These are phyloP conservation scores for Diaporthe ampelina DNA, from an alignment of 2,329 filamentous ascomycete species.

Conservation along the genomic window DNA sequence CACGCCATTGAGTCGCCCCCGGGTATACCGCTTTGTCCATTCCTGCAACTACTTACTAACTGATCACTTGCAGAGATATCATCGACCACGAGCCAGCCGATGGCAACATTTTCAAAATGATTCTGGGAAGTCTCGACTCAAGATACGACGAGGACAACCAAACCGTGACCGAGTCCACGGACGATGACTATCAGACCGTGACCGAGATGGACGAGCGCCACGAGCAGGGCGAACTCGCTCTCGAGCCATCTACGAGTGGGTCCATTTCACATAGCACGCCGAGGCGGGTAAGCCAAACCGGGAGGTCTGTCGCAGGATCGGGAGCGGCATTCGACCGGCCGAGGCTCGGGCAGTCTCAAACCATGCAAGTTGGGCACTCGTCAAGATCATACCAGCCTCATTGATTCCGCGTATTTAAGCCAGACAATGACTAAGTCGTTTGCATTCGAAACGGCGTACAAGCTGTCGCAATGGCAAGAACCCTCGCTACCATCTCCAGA, in stretches of 20 bases:
- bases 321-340: not conserved
- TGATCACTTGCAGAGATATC: not conserved
- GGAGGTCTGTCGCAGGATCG: not conserved
- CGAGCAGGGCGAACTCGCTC: not conserved
- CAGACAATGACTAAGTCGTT: too few species aligned
- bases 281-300: not conserved
- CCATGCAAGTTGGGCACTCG: not conserved
- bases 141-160: not conserved
- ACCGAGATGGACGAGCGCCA: not conserved
- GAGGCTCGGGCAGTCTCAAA: not conserved
- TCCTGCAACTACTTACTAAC: too few species aligned
- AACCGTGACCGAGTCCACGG: not conserved
- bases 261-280: not conserved
- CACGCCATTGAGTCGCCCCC: not conserved
- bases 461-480: too few species aligned
- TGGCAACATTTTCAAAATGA: not conserved
- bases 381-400: not conserved
- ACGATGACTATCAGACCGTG: not conserved
- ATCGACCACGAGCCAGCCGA: slow-evolving; percentile 1
- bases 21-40: too few species aligned
- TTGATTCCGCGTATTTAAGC: not conserved
- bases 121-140: slow-evolving; percentile 2
- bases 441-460: too few species aligned
- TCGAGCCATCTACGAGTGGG: not conserved
- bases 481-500: too few species aligned